Evolutionary conservation across 2,329 filamentous ascomycete species (phyloP).

Genomic region (Aureobasidium zeae): DNA sequence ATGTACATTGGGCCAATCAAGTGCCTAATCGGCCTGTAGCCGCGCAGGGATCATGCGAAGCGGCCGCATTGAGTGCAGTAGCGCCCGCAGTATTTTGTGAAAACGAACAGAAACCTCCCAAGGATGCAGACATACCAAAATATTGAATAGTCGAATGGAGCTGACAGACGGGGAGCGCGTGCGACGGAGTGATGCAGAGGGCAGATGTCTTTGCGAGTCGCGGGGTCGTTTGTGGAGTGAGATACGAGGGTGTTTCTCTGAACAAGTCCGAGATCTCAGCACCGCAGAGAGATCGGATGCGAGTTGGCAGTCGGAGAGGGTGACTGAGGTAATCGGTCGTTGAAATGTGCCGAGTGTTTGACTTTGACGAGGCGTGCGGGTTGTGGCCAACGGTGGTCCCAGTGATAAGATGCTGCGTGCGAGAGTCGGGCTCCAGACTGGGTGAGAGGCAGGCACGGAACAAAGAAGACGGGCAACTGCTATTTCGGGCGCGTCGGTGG

Average conservation of each 20-base stretch:
- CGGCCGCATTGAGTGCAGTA: conserved; percentile 13
- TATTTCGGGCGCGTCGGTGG: conserved; percentile 2
- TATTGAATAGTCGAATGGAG: neutral
- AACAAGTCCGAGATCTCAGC: neutral
- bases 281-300: neutral
- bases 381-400: conserved; percentile 2
- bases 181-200: neutral
- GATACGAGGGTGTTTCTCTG: no score
- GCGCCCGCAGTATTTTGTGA: conserved; percentile 7
- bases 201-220: neutral
- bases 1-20: conserved; percentile 5
- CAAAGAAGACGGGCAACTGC: conserved; percentile 11
- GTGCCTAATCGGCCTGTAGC: conserved; percentile 4
- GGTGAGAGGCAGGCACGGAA: neutral
- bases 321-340: neutral
- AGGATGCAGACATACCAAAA: neutral
- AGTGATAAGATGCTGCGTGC: no score
- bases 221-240: neutral
- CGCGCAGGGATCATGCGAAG: conserved; percentile 14
- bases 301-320: neutral
- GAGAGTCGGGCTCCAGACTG: neutral
- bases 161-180: neutral
- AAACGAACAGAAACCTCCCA: neutral
- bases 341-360: conserved; percentile 7
- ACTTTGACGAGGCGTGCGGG: no score